Conservation (phyloP, 371 early-diverging fungal genomes). For the Mortierella polycephala region DNA sequence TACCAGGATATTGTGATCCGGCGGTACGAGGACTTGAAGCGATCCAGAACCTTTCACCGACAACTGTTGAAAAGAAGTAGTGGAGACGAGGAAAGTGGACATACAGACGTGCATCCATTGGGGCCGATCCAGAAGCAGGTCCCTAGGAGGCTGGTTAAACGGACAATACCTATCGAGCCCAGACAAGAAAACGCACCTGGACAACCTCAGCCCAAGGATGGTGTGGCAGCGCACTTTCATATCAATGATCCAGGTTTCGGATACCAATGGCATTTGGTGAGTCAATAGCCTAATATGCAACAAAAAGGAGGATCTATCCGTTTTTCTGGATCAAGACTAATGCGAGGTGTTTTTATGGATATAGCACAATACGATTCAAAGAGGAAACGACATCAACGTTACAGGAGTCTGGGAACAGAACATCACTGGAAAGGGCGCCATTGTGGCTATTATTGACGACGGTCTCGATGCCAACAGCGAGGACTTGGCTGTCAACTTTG, state of each 20-base stretch:
- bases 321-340: background rate
- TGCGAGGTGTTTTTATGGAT: conserved; percentile 1
- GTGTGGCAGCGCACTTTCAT: conserved; percentile 26
- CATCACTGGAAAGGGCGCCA: conserved; percentile 87
- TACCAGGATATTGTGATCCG: conserved; percentile 36
- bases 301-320: too few relatives aligned
- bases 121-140: conserved; percentile 47
- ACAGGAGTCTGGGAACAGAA: conserved; percentile 88
- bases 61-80: conserved; percentile 6
- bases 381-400: conserved; percentile 91
- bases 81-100: conserved; percentile 16
- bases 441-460: conserved; percentile 94
- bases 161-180: conserved; percentile 16
- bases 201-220: conserved; percentile 35
- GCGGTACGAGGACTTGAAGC: conserved; percentile 29
- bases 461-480: conserved; percentile 88
- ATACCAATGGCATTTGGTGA: conserved; percentile 88
- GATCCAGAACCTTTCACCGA: conserved; percentile 16
- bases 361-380: conserved; percentile 74
- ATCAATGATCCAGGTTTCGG: conserved; percentile 80
- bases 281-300: conserved; percentile 6
- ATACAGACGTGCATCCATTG: conserved; percentile 23
- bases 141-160: conserved; percentile 28
- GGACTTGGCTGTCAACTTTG: conserved; percentile 92
- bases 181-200: conserved; percentile 23